Conservation (phyloP, 2,329 filamentous ascomycete species). For the Geosmithia flava region DNA sequence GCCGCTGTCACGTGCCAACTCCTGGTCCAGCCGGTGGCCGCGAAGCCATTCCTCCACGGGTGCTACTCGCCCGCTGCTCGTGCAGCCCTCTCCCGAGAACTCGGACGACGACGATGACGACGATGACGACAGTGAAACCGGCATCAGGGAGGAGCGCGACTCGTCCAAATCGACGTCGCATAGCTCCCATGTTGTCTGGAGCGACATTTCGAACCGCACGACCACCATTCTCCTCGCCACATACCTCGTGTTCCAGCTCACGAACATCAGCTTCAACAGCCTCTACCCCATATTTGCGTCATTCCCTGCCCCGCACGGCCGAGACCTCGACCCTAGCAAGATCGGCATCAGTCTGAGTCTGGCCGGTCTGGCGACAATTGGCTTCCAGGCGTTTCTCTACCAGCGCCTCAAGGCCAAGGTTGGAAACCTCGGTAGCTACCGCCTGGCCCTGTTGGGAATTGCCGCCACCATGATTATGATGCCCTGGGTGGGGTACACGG, state of each 20-base stretch:
- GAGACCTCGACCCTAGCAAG: slow-evolving; percentile 60
- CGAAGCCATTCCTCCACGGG: slow-evolving; percentile 7
- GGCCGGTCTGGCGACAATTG: slow-evolving; percentile 71
- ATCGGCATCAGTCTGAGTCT: slow-evolving; percentile 81
- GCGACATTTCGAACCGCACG: slow-evolving; percentile 62
- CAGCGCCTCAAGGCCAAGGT: slow-evolving; percentile 63
- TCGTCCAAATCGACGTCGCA: slow-evolving; percentile 8
- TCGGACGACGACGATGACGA: slow-evolving; percentile 12
- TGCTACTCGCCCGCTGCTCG: slow-evolving; percentile 15
- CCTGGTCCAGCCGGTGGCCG: slow-evolving; percentile 27
- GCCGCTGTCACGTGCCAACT: slow-evolving; percentile 12
- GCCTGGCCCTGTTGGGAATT: slow-evolving; percentile 65
- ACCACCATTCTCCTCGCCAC: slow-evolving; percentile 72
- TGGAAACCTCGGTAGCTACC: slow-evolving; percentile 79
- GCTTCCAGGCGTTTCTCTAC: slow-evolving; percentile 83
- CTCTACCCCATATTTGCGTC: slow-evolving; percentile 90
- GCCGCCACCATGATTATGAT: slow-evolving; percentile 74
- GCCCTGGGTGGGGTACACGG: slow-evolving; percentile 77
- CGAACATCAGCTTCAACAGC: slow-evolving; percentile 91
- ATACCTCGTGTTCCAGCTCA: slow-evolving; percentile 86
- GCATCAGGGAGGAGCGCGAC: slow-evolving; percentile 2
- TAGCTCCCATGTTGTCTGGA: slow-evolving; percentile 26
- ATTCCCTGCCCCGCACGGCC: slow-evolving; percentile 61
- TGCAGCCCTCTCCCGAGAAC: slow-evolving; percentile 10
- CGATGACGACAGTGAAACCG: slow-evolving; percentile 6